These are phyloP conservation scores for Neurospora tetraspora DNA, from an alignment of 495 filamentous ascomycete genomes.

Conservation along the genomic window DNA sequence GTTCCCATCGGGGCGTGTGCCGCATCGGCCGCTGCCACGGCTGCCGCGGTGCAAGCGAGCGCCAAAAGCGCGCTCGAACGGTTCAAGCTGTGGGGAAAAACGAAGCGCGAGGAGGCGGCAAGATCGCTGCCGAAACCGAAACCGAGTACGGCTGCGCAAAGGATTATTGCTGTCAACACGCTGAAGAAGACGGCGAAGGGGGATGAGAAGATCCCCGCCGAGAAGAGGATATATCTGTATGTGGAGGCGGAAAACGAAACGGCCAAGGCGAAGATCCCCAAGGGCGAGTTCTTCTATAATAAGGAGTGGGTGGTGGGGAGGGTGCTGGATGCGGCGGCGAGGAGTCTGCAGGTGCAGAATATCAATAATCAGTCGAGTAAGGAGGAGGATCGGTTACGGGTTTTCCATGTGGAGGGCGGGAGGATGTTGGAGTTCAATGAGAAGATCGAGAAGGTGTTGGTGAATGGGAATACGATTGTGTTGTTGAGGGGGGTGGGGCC, in stretches of 20 bases:
- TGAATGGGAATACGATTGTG: slow-evolving; percentile 80
- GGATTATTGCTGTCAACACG: slow-evolving; percentile 53
- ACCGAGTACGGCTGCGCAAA: slow-evolving; percentile 47
- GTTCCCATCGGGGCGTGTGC: slow-evolving; percentile 57
- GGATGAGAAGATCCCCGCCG: slow-evolving; percentile 63
- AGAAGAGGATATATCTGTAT: slow-evolving; percentile 76
- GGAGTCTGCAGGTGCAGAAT: slow-evolving; percentile 71
- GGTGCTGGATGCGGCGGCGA: slow-evolving; percentile 80
- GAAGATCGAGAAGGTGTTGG: slow-evolving; percentile 58
- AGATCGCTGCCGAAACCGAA: slow-evolving; percentile 48
- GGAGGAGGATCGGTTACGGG: slow-evolving; percentile 67
- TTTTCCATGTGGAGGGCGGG: slow-evolving; percentile 90
- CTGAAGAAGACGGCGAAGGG: slow-evolving; percentile 85
- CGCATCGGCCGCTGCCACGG: too few species aligned
- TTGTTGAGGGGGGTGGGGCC: slow-evolving; percentile 72
- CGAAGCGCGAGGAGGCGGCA: slow-evolving; percentile 36
- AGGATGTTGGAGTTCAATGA: slow-evolving; percentile 78
- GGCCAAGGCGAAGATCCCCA: slow-evolving; percentile 61
- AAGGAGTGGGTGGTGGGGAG: slow-evolving; percentile 81
- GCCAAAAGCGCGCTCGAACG: slow-evolving; percentile 60
- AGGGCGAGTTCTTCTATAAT: slow-evolving; percentile 75
- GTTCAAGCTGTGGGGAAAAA: slow-evolving; percentile 44
- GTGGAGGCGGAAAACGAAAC: slow-evolving; percentile 79
- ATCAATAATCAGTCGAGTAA: slow-evolving; percentile 72
- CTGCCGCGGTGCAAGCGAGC: slow-evolving; percentile 42